Conservation (phyloP, 768 basidiomycete species). For the Lyophyllum shimeji region DNA sequence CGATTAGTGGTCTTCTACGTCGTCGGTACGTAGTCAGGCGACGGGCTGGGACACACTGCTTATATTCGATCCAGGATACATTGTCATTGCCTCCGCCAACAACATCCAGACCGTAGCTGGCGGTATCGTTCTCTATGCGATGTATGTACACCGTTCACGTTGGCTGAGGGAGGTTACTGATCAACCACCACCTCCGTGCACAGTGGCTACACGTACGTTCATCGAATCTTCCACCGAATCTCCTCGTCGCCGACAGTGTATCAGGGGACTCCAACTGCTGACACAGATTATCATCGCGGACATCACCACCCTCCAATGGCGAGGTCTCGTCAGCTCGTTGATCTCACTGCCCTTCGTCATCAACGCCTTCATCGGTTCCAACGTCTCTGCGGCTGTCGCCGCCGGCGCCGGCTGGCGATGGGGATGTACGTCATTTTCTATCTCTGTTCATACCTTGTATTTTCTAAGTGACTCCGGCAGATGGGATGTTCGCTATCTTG, state of each 20-base stretch:
- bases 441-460: slow-evolving; percentile 1
- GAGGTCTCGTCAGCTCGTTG: slow-evolving; percentile 39
- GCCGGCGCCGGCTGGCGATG: slow-evolving; percentile 57
- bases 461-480: slow-evolving; percentile 24
- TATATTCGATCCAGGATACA: slow-evolving; percentile 36
- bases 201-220: slow-evolving; percentile 60
- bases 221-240: slow-evolving; percentile 9
- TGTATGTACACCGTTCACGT: slow-evolving; percentile 33
- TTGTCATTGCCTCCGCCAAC: slow-evolving; percentile 51
- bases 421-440: slow-evolving; percentile 52
- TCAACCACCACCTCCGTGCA: slow-evolving; percentile 20
- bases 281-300: slow-evolving; percentile 66
- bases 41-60: not conserved
- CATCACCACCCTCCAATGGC: slow-evolving; percentile 56
- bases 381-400: slow-evolving; percentile 49
- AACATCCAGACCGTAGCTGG: slow-evolving; percentile 45
- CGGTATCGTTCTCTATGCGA: slow-evolving; percentile 57
- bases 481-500: slow-evolving; percentile 59
- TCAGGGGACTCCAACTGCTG: slow-evolving; percentile 59
- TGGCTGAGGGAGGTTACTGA: slow-evolving; percentile 17
- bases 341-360: slow-evolving; percentile 55
- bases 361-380: slow-evolving; percentile 67
- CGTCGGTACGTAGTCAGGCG: slow-evolving; percentile 38
- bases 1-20: slow-evolving; percentile 56
- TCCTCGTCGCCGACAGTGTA: slow-evolving; percentile 5